Percentiles rank a stretch among this genome's conserved stretches.
Conservation (phyloP, 352 stramenopile genomes). For the Globisporangium parvum region DNA sequence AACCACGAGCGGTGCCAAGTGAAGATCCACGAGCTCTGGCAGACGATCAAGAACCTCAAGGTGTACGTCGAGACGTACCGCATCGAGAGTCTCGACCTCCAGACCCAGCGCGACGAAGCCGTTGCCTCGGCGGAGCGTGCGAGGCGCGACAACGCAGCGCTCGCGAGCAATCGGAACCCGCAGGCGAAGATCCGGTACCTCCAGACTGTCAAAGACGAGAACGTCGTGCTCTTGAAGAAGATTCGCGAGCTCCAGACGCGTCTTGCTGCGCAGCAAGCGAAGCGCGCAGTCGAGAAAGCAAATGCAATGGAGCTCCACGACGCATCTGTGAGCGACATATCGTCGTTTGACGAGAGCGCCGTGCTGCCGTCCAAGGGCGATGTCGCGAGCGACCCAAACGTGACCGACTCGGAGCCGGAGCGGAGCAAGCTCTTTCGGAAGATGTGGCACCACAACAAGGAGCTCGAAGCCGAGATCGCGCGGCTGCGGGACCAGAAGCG, state of each 20-base stretch:
- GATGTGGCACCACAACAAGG: conserved; percentile 43
- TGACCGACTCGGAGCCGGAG: conserved; percentile 22
- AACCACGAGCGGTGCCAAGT: conserved; percentile 49
- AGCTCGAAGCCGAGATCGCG: conserved; percentile 41
- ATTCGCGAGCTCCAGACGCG: conserved; percentile 53
- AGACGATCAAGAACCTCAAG: conserved; percentile 52
- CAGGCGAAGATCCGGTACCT: conserved; percentile 76
- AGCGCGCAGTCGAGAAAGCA: conserved; percentile 3
- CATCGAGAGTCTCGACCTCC: conserved; percentile 41
- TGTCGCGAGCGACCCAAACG: conserved; percentile 16
- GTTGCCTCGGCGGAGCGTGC: conserved; percentile 44
- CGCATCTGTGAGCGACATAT: conserved; percentile 5
- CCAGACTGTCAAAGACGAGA: conserved; percentile 65
- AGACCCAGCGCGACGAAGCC: conserved; percentile 50
- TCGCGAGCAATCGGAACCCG: conserved; percentile 55
- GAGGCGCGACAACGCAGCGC: conserved; percentile 46
- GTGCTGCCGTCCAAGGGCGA: neutral
- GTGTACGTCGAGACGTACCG: conserved; percentile 57
- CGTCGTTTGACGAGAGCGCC: conserved; percentile 17
- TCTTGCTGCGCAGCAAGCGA: conserved; percentile 21
- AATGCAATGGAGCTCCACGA: conserved; percentile 11
- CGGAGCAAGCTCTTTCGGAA: conserved; percentile 38
- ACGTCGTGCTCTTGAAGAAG: conserved; percentile 35
- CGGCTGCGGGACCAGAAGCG: conserved; percentile 34
- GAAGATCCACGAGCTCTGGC: conserved; percentile 68